A percentile compares a stretch with the other conserved stretches of the same genome.
Evolutionary conservation across 345 rosid genomes (phyloP).

Genomic region (Rhodomyrtus tomentosa): DNA sequence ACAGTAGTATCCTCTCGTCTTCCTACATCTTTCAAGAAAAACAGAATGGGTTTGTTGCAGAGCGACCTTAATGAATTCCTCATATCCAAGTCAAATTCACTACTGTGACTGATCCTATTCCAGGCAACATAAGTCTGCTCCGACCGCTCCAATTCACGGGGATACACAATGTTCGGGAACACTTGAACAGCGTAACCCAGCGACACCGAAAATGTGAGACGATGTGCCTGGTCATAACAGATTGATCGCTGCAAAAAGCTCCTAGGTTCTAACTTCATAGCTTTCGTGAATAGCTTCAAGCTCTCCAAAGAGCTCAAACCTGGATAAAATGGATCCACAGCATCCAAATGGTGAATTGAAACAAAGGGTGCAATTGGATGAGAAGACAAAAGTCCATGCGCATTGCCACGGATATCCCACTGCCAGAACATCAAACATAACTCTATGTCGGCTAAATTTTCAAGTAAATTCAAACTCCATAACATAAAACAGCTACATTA

Average conservation of each 20-base stretch:
- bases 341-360: constrained; percentile 83
- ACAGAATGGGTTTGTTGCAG: constrained; percentile 41
- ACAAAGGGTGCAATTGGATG: constrained; percentile 86
- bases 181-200: constrained; percentile 83
- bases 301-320: constrained; percentile 55
- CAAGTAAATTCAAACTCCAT: not conserved
- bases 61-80: constrained; percentile 48
- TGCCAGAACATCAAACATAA: constrained; percentile 12
- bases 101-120: constrained; percentile 39
- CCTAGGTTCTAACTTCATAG: constrained; percentile 55
- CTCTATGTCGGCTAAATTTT: not conserved
- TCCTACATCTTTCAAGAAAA: constrained; percentile 39
- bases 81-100: constrained; percentile 79
- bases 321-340: constrained; percentile 76
- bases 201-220: constrained; percentile 50
- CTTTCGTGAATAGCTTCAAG: constrained; percentile 63
- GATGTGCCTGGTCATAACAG: constrained; percentile 51
- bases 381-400: constrained; percentile 62
- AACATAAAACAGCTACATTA: not conserved
- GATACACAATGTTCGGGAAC: constrained; percentile 47
- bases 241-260: constrained; percentile 80
- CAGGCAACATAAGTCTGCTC: constrained; percentile 79
- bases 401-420: constrained; percentile 92
- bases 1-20: constrained; percentile 36
- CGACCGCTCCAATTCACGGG: constrained; percentile 68